Base-by-base conservation (phyloP, 441 rosid genomes). In the Pelargonium fulgidum region DNA sequence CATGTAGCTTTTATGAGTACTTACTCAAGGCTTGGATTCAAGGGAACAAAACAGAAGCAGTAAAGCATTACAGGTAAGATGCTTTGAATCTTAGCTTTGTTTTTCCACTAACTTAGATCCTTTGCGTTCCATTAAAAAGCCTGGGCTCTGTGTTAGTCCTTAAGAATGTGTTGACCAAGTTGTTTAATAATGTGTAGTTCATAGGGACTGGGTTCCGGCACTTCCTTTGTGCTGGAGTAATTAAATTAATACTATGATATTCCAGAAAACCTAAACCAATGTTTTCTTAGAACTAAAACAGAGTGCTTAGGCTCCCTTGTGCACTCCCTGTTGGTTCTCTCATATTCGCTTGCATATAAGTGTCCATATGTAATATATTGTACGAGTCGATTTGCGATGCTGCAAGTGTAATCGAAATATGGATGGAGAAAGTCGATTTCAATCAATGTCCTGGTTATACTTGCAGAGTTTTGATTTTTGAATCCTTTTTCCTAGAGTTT, bases 41-140 rank as follows among this genome's bases (percentile, higher is more conserved):
- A 52, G 59, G 59, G 16, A 52, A 52, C 59, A 52, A 52, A 14
- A 52, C 59, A 52, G 59, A 52, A 52, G 59, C 59, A 52, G 59
- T 52, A 16, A 52, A 52, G 59, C 59, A 52, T 52, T 52, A 52
- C 16, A 52, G 59, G 59, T 52, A 52, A 52, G 59, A 13, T 52
- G 59, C 59, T 52, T 52, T 52, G 54, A 14, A 4, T 48, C n/a
- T 12, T 6, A 10, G 54, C n/a, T 48, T 48, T 48, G 58, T 1
- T 52, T 52, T 52, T 16, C 6, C 20, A 52, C 14, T 20, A 52
- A 17, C 59, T 52, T 52, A n/a, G 59, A 14, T 52, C 59, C 59
- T 16, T 52, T 52, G 9, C 1, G 16, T 11, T 48, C 14, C 54
- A 48, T 48, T 48, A 48, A 48, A 50, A 3, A 52, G 41, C 41